These are phyloP conservation scores for Wickerhamiella cacticola DNA, from an alignment of 805 yeast species.

Conservation along the genomic window DNA sequence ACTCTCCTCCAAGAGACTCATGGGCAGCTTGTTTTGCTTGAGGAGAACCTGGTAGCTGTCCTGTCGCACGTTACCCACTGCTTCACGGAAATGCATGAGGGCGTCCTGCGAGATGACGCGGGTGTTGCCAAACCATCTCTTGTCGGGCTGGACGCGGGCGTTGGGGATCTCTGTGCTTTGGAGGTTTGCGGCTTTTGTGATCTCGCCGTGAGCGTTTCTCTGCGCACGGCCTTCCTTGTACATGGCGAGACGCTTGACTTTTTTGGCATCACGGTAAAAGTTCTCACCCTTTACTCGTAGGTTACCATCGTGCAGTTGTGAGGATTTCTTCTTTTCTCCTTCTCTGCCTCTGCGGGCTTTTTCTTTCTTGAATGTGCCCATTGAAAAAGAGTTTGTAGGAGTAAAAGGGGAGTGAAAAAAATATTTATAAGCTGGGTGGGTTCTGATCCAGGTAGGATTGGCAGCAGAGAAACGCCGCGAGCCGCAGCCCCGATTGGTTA, in stretches of 20 bases:
- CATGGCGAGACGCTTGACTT: constrained; percentile 82
- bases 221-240: constrained; percentile 83
- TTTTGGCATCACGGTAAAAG: constrained; percentile 84
- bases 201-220: constrained; percentile 77
- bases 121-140: constrained; percentile 96
- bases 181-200: constrained; percentile 73
- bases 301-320: constrained; percentile 50
- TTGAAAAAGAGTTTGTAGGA: too few relatives aligned
- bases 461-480: constrained; percentile 4
- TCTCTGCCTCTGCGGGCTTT: constrained; percentile 75
- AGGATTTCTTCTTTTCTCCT: constrained; percentile 43
- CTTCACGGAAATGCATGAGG: constrained; percentile 82
- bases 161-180: constrained; percentile 79
- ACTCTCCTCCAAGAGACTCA: constrained; percentile 85
- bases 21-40: constrained; percentile 84
- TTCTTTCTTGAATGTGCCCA: constrained; percentile 94
- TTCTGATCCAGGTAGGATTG: constrained; percentile 4
- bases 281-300: constrained; percentile 93
- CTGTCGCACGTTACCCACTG: constrained; percentile 71
- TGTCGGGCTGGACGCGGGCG: constrained; percentile 91
- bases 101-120: constrained; percentile 97
- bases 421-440: neutral
- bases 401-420: neutral
- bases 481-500: constrained; percentile 2
- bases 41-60: constrained; percentile 79